Evolutionary conservation across 352 stramenopile genomes (phyloP), one percentile per base, ranked within the genome.

Genomic region (Plasmopara halstedii): DNA sequence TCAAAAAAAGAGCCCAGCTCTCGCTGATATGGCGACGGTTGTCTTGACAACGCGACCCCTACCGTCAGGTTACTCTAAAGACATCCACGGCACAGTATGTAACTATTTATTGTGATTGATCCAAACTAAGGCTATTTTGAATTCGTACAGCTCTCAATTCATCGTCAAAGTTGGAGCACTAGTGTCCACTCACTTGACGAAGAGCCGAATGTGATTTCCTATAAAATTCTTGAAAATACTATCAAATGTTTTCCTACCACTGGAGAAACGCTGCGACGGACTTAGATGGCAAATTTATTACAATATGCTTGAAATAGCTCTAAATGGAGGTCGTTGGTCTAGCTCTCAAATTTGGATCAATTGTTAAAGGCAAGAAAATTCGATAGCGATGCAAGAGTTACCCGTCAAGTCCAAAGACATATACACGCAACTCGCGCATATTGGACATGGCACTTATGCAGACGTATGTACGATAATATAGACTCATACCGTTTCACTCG

Each of bases 151-250:
- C 62, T 86, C 21, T 56, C 43, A 21, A 62, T 83, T 1, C 47
- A 57, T 42, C 58, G 58, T 2, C 67, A 80, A 26, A 73, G 46
- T 19, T 55, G 62, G 32, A 63, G 64, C 0, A 42, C 68, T 13
- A 29, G 14, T 35, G 23, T 18, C 9, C 39, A 23, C 17, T 44
- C 34, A n/a, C 2, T 62, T 4, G 6, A 48, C 26, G 51, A 62
- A 50, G 58, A 74, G 21, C 50, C 59, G 6, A 46, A 49, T 10
- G 53, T 53, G 6, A 62, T 77, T 23, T 59, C 70, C 19, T 89
- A 78, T 57, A 89, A 87, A 50, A 64, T 89, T 9, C 43, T 89
- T 8, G 78, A 89, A 37, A 84, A 73, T 52, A 79, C 70, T 8
- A 53, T 89, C 44, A 77, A 77, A 44, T 77, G 62, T 42, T 83